A percentile compares a stretch with the other conserved stretches of the same genome.
These are phyloP conservation scores for Xylariaceae sp. DNA, from an alignment of 2,329 filamentous ascomycete genomes.

Conservation along the genomic window DNA sequence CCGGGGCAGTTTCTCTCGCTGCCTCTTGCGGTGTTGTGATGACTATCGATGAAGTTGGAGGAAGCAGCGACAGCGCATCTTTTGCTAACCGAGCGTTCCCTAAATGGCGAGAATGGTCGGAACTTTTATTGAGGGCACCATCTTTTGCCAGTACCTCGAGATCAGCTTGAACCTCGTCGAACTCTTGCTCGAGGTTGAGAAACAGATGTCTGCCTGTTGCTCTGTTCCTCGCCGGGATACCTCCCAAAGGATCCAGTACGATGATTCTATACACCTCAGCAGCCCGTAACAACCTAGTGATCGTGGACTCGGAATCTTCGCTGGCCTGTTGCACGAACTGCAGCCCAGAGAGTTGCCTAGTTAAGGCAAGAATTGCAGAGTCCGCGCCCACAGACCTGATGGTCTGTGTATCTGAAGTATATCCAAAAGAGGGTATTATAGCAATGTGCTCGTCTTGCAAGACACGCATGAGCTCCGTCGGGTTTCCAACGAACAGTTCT, in stretches of 20 bases:
- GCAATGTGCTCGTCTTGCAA: slow-evolving; percentile 66
- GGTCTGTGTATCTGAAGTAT: slow-evolving; percentile 37
- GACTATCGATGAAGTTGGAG: slow-evolving; percentile 78
- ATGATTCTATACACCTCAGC: slow-evolving; percentile 73
- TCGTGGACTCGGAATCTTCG: slow-evolving; percentile 32
- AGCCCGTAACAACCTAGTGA: slow-evolving; percentile 35
- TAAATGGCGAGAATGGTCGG: slow-evolving; percentile 38
- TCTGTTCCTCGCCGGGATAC: slow-evolving; percentile 66
- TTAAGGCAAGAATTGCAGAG: slow-evolving; percentile 72
- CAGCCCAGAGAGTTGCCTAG: slow-evolving; percentile 69
- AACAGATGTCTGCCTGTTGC: slow-evolving; percentile 72
- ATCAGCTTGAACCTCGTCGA: slow-evolving; percentile 61
- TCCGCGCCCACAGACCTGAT: slow-evolving; percentile 40
- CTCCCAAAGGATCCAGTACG: slow-evolving; percentile 80
- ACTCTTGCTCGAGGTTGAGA: slow-evolving; percentile 92
- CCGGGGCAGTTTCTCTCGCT: slow-evolving; percentile 49
- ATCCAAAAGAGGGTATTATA: slow-evolving; percentile 56
- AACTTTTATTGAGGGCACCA: slow-evolving; percentile 28
- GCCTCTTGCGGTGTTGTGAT: slow-evolving; percentile 85
- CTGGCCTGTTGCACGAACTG: slow-evolving; percentile 41
- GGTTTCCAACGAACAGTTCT: slow-evolving; percentile 39
- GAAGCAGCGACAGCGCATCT: slow-evolving; percentile 68
- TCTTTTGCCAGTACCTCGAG: slow-evolving; percentile 37
- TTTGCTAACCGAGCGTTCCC: slow-evolving; percentile 72
- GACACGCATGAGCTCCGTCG: slow-evolving; percentile 58